Evolutionary conservation across 2,329 filamentous ascomycete species (phyloP).

Genomic region (Stagonosporopsis rhizophila): DNA sequence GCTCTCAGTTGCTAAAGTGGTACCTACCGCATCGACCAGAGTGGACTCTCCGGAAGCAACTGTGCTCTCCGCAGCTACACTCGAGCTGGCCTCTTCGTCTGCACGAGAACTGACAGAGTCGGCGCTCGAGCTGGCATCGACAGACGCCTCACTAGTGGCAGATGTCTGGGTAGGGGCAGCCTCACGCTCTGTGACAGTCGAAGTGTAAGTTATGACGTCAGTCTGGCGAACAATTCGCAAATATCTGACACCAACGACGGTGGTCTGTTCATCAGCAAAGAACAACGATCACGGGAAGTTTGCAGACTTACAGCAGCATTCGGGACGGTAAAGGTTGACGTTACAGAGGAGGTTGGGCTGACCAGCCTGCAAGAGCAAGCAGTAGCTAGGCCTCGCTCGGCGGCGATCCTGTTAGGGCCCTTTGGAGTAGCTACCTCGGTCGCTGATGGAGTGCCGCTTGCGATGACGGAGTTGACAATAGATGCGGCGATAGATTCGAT

Average conservation of each 20-base stretch:
- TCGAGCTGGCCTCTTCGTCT: not conserved
- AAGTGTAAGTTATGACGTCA: conserved; percentile 21
- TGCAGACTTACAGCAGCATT: conserved; percentile 30
- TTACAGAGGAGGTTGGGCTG: conserved; percentile 38
- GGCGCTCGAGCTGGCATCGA: not conserved
- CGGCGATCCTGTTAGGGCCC: conserved; percentile 23
- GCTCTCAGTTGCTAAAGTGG: not conserved
- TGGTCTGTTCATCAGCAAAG: conserved; percentile 17
- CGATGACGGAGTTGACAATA: conserved; percentile 34
- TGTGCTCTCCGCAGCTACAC: not conserved
- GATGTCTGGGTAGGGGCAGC: not conserved
- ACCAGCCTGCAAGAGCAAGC: conserved; percentile 44
- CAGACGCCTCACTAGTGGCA: not conserved
- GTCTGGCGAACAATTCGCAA: conserved; percentile 18
- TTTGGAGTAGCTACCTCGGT: conserved; percentile 16
- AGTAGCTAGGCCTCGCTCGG: conserved; percentile 33
- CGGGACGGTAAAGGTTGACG: conserved; percentile 32
- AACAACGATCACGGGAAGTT: not conserved
- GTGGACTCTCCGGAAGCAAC: not conserved
- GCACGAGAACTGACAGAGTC: conserved; percentile 1
- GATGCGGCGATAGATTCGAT: conserved; percentile 28
- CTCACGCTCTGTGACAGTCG: conserved; percentile 12
- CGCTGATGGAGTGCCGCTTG: conserved; percentile 23
- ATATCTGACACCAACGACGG: conserved; percentile 27
- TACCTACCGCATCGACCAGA: not conserved